phyloP scores from a whole-genome alignment of 2,329 filamentous ascomycete genomes.

The Ophiostoma australiae region DNA sequence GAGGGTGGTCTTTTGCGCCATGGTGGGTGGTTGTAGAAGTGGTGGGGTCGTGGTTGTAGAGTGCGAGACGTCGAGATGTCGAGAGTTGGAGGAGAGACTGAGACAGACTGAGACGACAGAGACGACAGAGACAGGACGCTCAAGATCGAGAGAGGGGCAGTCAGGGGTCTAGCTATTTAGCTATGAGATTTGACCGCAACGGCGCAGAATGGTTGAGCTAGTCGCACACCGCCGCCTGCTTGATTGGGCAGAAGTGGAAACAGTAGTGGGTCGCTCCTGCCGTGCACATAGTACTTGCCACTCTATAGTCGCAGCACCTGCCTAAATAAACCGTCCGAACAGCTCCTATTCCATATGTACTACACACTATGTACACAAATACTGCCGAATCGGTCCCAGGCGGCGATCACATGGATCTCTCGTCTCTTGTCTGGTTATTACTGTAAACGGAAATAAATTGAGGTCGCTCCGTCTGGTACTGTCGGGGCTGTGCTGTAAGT shows the following conservation, averaged over 20 bases:
- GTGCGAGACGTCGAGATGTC: neutral
- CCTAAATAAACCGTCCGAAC: neutral
- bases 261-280: neutral
- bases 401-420: neutral
- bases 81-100: too few species aligned
- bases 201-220: neutral
- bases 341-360: neutral
- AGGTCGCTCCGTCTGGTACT: neutral
- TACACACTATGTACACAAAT: too few species aligned
- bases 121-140: too few species aligned
- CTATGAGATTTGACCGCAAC: neutral
- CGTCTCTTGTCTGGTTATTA: neutral
- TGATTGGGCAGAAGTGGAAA: neutral
- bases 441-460: neutral
- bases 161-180: neutral
- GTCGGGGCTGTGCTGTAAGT: neutral
- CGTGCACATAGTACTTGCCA: neutral
- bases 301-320: too few species aligned
- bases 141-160: neutral
- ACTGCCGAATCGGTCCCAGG: neutral
- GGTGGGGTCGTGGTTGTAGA: neutral
- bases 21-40: conserved; percentile 31
- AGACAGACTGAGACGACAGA: too few species aligned
- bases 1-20: conserved; percentile 69
- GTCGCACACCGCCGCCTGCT: neutral